These are phyloP conservation scores for Mortierella sp. DNA, from an alignment of 371 early-diverging fungal species.

Conservation along the genomic window DNA sequence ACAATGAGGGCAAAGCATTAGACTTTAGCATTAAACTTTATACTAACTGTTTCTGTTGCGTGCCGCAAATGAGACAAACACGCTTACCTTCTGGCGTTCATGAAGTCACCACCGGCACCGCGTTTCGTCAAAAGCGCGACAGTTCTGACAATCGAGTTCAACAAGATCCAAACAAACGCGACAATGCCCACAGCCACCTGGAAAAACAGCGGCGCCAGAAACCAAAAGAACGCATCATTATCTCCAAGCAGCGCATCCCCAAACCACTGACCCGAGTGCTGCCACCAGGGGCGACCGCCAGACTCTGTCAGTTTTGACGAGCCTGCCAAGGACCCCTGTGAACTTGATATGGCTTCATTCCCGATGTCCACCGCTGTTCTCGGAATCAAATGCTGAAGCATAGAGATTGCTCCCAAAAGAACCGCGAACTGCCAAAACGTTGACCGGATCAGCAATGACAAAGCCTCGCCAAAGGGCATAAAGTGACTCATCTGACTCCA, in stretches of 20 bases:
- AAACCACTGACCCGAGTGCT: conserved; percentile 11
- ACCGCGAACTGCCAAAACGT: conserved; percentile 28
- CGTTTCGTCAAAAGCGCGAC: conserved; percentile 8
- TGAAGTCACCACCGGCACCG: neutral
- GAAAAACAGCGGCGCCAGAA: conserved; percentile 66
- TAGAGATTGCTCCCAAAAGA: conserved; percentile 13
- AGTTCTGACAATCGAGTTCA: conserved; percentile 39
- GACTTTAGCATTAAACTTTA: neutral
- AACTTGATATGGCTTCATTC: neutral
- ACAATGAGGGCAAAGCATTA: neutral
- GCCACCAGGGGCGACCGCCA: neutral
- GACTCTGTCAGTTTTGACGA: neutral
- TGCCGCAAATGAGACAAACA: neutral
- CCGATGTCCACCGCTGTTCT: conserved; percentile 7
- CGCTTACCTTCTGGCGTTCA: neutral
- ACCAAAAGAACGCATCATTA: conserved; percentile 74
- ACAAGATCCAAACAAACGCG: conserved; percentile 62
- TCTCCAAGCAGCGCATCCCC: conserved; percentile 66
- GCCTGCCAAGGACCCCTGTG: neutral
- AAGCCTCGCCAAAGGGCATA: conserved; percentile 26
- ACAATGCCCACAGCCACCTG: conserved; percentile 66
- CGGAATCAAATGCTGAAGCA: conserved; percentile 21
- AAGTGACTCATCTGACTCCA: conserved; percentile 61
- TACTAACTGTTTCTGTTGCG: neutral
- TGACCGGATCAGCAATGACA: conserved; percentile 6